Conservation (phyloP, 352 stramenopile species). For the Globisporangium nodosum region DNA sequence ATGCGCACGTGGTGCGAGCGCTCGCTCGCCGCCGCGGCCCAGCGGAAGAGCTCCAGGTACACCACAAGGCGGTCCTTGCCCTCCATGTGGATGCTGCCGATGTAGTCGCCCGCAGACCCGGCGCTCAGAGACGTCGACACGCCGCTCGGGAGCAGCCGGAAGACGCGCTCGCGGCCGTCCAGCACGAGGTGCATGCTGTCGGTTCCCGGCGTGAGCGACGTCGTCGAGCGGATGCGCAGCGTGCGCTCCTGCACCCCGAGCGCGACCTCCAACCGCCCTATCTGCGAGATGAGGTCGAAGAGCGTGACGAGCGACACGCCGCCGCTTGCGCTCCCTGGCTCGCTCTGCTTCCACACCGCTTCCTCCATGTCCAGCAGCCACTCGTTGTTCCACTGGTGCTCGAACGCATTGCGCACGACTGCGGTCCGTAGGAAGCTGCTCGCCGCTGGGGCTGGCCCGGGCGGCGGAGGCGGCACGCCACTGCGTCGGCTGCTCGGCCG, state of each 20-base stretch:
- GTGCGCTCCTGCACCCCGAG: slow-evolving; percentile 32
- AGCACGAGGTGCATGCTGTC: slow-evolving; percentile 48
- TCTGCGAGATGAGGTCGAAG: slow-evolving; percentile 44
- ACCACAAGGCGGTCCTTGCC: slow-evolving; percentile 29
- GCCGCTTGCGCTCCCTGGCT: slow-evolving; percentile 8
- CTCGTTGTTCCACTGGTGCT: slow-evolving; percentile 41
- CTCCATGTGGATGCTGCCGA: slow-evolving; percentile 49
- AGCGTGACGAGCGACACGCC: slow-evolving; percentile 36
- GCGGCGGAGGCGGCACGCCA: not conserved
- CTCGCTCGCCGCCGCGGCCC: slow-evolving; percentile 20
- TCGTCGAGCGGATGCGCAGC: slow-evolving; percentile 28
- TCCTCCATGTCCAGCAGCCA: slow-evolving; percentile 52
- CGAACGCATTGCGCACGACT: slow-evolving; percentile 23
- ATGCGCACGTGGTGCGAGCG: slow-evolving; percentile 38
- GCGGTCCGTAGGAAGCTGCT: slow-evolving; percentile 3
- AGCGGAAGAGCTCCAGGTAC: slow-evolving; percentile 48
- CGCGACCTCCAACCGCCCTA: slow-evolving; percentile 32
- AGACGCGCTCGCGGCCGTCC: slow-evolving; percentile 54
- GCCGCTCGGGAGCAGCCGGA: slow-evolving; percentile 53
- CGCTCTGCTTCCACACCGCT: slow-evolving; percentile 24
- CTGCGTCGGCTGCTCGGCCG: not conserved
- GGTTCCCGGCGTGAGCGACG: slow-evolving; percentile 18
- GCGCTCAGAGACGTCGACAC: slow-evolving; percentile 25
- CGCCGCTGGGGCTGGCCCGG: not conserved
- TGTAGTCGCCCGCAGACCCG: slow-evolving; percentile 44